Evolutionary conservation across 345 rosid species (phyloP), one percentile per base, ranked within the genome.

Genomic region (Populus euphratica): DNA sequence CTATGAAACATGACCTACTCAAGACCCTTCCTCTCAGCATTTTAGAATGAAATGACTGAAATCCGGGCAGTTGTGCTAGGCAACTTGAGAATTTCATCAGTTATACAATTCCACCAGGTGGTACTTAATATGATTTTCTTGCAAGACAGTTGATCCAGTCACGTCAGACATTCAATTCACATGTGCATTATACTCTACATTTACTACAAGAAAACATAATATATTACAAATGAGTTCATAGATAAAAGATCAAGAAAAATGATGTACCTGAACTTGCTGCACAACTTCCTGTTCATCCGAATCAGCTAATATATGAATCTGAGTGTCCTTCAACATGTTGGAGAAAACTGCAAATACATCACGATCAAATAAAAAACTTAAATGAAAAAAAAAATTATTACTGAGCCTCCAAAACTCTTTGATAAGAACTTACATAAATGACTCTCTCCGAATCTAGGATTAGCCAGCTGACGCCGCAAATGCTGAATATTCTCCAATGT

Each of bases 211-310:
- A 14, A 41, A 44, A 67, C 75, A 54, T 6, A 1, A 52, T 52
- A 18, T 7, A 13, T 41, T 18, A 52, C 18, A 18, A 18, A 54
- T 54, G 10, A 54, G 61, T 54, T 54, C 9, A 54, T 54, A 54
- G 9, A 54, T 21, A 21, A 2, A 54, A 54, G 23, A 54, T 54
- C 9, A 54, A 54, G n/a, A 8, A 8, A 54, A 54, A 20, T 21
- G 25, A 54, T 54, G 76, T 81, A 91, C 99, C 98, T 96, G 98
- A 81, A 96, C 95, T 88, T 93, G 99, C 76, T 91, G 94, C 61
- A 90, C 99, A 84, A 84, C 93, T 83, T 96, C 98, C n/a, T 88
- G 96, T 78, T 93, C 99, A 80, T 96, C 99, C 2, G 99, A 96
- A 88, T 96, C 99, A 9, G 98, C 99, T 83, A 96, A 82, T 77